phyloP scores from a whole-genome alignment of 208 protist species.

The Wallacemonas rigidus region DNA sequence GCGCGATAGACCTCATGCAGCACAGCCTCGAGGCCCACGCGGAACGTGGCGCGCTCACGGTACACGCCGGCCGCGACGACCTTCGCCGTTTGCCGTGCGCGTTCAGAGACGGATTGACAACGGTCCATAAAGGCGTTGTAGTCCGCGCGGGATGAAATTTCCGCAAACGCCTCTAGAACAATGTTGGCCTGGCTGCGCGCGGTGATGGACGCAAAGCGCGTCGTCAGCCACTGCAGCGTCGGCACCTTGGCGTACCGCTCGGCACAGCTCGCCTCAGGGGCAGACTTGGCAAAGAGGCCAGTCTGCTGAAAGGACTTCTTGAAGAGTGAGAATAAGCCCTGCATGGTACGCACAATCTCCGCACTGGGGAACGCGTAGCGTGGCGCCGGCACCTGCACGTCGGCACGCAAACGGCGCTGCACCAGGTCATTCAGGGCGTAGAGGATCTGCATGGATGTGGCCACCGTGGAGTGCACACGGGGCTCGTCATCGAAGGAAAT shows the following conservation, averaged over 20 bases:
- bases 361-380: conserved; percentile 42
- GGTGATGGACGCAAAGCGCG: conserved; percentile 19
- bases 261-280: conserved; percentile 13
- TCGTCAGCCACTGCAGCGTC: conserved; percentile 58
- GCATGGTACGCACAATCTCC: conserved; percentile 66
- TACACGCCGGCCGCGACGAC: conserved; percentile 34
- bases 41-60: conserved; percentile 30
- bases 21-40: conserved; percentile 40
- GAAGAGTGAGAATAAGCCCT: conserved; percentile 64
- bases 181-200: conserved; percentile 7
- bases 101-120: conserved; percentile 62
- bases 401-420: conserved; percentile 56
- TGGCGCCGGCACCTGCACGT: conserved; percentile 33
- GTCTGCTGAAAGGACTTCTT: conserved; percentile 60
- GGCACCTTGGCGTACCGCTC: conserved; percentile 19
- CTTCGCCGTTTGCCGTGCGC: conserved; percentile 69
- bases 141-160: conserved; percentile 77
- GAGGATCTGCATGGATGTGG: conserved; percentile 66
- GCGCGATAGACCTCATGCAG: conserved; percentile 47
- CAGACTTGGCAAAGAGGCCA: conserved; percentile 39
- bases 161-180: conserved; percentile 63
- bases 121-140: conserved; percentile 79
- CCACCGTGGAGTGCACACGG: conserved; percentile 66
- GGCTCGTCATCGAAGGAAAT: conserved; percentile 37
- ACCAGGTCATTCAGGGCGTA: conserved; percentile 69